These are phyloP conservation scores for Yamadazyma ubonensis DNA, from an alignment of 805 yeast genomes.

Conservation along the genomic window DNA sequence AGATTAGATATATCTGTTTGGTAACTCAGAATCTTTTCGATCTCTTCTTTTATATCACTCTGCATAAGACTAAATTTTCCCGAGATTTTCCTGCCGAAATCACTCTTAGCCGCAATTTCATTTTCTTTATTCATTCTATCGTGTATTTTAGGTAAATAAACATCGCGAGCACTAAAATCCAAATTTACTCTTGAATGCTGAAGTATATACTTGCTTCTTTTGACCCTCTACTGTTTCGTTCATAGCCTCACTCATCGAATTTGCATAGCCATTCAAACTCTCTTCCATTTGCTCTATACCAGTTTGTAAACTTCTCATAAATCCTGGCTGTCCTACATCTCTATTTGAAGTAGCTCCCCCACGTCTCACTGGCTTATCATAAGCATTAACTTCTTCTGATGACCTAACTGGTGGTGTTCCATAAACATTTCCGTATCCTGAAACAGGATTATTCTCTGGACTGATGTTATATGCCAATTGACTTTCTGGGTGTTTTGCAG, in stretches of 20 bases:
- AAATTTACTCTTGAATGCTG: conserved; percentile 52
- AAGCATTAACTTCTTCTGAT: conserved; percentile 27
- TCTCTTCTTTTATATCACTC: conserved; percentile 1
- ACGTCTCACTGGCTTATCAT: conserved; percentile 49
- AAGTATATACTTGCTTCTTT: conserved; percentile 49
- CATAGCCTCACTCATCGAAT: conserved; percentile 51
- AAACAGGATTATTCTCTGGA: conserved; percentile 43
- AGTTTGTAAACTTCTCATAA: conserved; percentile 47
- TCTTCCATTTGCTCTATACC: conserved; percentile 57
- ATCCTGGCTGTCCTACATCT: conserved; percentile 43
- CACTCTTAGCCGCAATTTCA: too few relatives aligned
- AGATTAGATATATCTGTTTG: conserved; percentile 4
- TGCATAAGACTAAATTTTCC: conserved; percentile 1
- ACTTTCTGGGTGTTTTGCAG: conserved; percentile 59
- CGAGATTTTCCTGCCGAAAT: too few relatives aligned
- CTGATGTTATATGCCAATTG: conserved; percentile 48
- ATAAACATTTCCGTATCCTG: conserved; percentile 28
- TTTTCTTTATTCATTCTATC: too few relatives aligned
- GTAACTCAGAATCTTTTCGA: not conserved
- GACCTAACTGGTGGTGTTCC: conserved; percentile 9
- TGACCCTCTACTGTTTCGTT: conserved; percentile 50
- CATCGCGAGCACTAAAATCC: conserved; percentile 39
- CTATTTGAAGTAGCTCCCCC: conserved; percentile 28
- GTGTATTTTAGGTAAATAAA: conserved; percentile 7
- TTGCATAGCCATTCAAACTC: conserved; percentile 56